Conservation (phyloP, 208 protist species). For the Leishmania tarentolae region DNA sequence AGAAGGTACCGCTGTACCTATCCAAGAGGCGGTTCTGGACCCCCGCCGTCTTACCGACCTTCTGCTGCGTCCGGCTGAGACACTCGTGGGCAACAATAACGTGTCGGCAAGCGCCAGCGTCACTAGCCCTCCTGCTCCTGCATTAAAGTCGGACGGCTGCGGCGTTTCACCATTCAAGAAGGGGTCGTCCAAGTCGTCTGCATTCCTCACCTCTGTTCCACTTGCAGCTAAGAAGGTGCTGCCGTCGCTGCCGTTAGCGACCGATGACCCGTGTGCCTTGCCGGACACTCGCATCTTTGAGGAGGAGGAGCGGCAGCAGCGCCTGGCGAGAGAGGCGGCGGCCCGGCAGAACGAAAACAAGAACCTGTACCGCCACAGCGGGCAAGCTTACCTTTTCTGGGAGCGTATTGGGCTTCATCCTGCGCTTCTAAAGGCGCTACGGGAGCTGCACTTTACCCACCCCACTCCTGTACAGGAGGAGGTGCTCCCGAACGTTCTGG, state of each 20-base stretch:
- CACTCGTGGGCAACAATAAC: not conserved
- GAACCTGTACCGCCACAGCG: conserved; percentile 82
- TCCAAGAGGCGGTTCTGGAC: conserved; percentile 61
- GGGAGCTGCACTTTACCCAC: conserved; percentile 74
- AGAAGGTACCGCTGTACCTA: conserved; percentile 59
- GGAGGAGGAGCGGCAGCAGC: conserved; percentile 39
- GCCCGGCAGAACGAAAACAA: conserved; percentile 39
- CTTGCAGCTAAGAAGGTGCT: conserved; percentile 29
- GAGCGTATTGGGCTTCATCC: conserved; percentile 78
- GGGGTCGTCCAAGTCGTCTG: not conserved
- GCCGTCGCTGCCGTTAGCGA: conserved; percentile 42
- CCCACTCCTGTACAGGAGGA: conserved; percentile 88
- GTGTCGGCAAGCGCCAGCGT: not conserved
- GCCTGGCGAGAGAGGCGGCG: conserved; percentile 21
- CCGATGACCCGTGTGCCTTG: conserved; percentile 49
- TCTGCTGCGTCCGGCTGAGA: conserved; percentile 37
- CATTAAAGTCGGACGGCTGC: not conserved
- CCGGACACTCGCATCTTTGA: conserved; percentile 37
- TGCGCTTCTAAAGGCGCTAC: conserved; percentile 64
- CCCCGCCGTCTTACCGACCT: conserved; percentile 78
- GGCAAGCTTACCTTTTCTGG: conserved; percentile 82
- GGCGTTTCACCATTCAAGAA: not conserved
- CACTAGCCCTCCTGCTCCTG: not conserved
- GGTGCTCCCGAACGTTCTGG: conserved; percentile 70
- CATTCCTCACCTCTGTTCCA: conserved; percentile 1